Evolutionary conservation across 345 rosid species (phyloP).

Genomic region (Angophora floribunda): DNA sequence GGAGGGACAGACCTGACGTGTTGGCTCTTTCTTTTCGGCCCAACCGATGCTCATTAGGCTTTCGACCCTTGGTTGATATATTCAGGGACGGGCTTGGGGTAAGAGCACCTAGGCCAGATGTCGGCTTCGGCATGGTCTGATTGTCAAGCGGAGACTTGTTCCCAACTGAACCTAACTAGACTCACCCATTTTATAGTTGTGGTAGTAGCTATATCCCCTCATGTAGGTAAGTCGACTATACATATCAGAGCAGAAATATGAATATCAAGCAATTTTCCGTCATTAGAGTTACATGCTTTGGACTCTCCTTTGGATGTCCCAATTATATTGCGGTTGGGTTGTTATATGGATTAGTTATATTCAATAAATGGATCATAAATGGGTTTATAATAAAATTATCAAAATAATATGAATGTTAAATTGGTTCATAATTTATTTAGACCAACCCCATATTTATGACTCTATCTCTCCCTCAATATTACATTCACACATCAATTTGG

Average conservation of each 20-base stretch:
- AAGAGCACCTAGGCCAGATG: neutral
- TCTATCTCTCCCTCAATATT: too few relatives aligned
- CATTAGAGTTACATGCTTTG: neutral
- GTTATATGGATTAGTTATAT: too few relatives aligned
- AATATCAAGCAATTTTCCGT: neutral
- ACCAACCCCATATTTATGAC: fast-evolving
- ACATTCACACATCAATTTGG: too few relatives aligned
- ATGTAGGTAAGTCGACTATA: neutral
- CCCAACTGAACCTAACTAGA: neutral
- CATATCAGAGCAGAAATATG: neutral
- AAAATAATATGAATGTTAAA: too few relatives aligned
- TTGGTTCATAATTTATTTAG: too few relatives aligned
- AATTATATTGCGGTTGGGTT: fast-evolving
- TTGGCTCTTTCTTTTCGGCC: neutral
- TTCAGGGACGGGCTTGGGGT: neutral
- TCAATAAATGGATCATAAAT: fast-evolving
- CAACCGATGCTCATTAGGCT: neutral
- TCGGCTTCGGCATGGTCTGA: neutral
- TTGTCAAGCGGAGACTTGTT: fast-evolving
- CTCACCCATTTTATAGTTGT: neutral
- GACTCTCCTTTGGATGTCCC: neutral
- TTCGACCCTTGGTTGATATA: neutral
- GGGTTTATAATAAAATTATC: too few relatives aligned
- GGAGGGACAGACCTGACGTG: neutral
- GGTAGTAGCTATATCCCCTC: neutral